Base-by-base conservation (phyloP, 202 grass and related monocot species). In the Miscanthus sacchariflorus region DNA sequence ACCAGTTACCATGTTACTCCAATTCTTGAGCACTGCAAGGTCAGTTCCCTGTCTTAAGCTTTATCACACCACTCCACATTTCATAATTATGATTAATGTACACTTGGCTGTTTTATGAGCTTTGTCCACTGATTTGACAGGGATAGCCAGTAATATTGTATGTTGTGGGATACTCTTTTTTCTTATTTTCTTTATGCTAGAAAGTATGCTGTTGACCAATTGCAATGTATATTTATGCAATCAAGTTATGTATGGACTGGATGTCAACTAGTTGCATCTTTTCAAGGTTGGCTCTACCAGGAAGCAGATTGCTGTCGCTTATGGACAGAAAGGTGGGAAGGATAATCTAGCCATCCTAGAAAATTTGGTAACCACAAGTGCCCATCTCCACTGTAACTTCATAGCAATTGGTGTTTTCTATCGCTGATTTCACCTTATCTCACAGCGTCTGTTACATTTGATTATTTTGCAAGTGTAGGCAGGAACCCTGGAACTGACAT, bases 21-120 rank as follows among this genome's bases (percentile, higher is more conserved):
- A 88, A 92, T 99, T 87, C 94, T 96, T n/a, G 94, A 96, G 82
- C 87, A 96, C 64, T 99, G 97, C 74, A 99, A 93, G 94, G 97
- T 99, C 74, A 83, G 79, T 46, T 72, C 66, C 36, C 44, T 72
- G 18, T 67, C 50, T 84, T 67, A 15, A 33, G 28, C 56, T 82
- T 74, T 78, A 30, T 82, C 50, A 56, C 76, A 40, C 72, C 28
- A 54, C 19, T 70, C 3, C 11, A 64, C 15, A 77, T 77, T 86
- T 33, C 12, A 1, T 70, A 27, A 14, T 63, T 67, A 8, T 68
- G 23, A 24, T 66, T 38, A 83, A 43, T 52, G 6, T 7, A 46
- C 82, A 61, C 25, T 79, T 72, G 30, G 42, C 2, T 52, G 15
- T 21, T 49, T 68, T 70, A 23, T 66, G 25, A 14, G 66, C 70